Evolutionary conservation across 768 basidiomycete genomes (phyloP).

Genomic region (Antrodiella citrinella): DNA sequence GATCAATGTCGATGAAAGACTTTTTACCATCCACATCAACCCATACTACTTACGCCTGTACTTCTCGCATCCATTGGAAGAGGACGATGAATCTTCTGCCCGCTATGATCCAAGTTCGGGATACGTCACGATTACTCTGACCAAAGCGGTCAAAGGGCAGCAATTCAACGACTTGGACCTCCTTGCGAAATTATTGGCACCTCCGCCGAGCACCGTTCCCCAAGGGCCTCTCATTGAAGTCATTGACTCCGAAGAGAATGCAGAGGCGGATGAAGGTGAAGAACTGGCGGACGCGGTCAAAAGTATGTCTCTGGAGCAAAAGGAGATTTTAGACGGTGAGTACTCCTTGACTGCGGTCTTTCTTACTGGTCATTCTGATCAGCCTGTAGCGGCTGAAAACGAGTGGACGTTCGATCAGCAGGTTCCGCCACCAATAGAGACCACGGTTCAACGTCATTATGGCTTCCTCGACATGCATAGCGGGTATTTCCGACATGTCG

Average conservation of each 20-base stretch:
- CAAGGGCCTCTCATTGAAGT: slow-evolving; percentile 50
- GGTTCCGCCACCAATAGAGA: slow-evolving; percentile 35
- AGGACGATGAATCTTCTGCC: slow-evolving; percentile 62
- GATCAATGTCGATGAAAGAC: slow-evolving; percentile 62
- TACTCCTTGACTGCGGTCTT: no score
- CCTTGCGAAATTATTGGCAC: slow-evolving; percentile 69
- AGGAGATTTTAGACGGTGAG: slow-evolving; percentile 51
- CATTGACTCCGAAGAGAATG: slow-evolving; percentile 20
- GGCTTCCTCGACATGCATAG: slow-evolving; percentile 72
- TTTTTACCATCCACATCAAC: slow-evolving; percentile 69
- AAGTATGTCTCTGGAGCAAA: slow-evolving; percentile 39
- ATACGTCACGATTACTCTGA: slow-evolving; percentile 64
- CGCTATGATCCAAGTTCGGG: slow-evolving; percentile 72
- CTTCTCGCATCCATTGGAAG: slow-evolving; percentile 58
- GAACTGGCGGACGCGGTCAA: slow-evolving; percentile 37
- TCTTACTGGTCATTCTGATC: background rate
- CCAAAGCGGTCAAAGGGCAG: slow-evolving; percentile 59
- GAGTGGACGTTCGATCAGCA: slow-evolving; percentile 75
- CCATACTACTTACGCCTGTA: slow-evolving; percentile 80
- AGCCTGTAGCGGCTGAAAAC: slow-evolving; percentile 66
- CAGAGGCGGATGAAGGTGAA: slow-evolving; percentile 16
- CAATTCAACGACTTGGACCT: slow-evolving; percentile 74
- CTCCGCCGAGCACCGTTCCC: slow-evolving; percentile 35
- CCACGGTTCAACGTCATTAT: slow-evolving; percentile 44
- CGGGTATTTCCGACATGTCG: slow-evolving; percentile 67